Conservation (phyloP, 192 early-diverging fungal genomes). For the Backusella macrospora region DNA sequence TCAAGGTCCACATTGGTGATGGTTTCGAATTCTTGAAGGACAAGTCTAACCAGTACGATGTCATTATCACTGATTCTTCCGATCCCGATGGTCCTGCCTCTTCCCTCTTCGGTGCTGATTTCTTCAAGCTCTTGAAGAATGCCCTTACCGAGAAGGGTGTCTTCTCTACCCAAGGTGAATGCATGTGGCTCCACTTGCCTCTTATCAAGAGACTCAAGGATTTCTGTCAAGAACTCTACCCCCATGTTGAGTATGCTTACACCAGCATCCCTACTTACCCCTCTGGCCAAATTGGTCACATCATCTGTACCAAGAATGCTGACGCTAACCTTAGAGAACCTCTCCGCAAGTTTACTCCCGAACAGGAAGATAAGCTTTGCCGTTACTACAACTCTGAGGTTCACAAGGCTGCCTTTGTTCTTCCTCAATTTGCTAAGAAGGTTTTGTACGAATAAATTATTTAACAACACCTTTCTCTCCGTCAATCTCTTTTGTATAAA, state of each 20-base stretch:
- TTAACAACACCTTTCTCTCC: neutral
- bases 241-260: conserved; percentile 93
- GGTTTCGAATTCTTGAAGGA: conserved; percentile 93
- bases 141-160: conserved; percentile 89
- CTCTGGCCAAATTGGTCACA: conserved; percentile 95
- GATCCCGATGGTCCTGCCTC: conserved; percentile 97
- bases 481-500: neutral
- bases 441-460: conserved; percentile 36
- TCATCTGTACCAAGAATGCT: conserved; percentile 89
- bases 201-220: conserved; percentile 91
- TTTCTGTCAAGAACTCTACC: conserved; percentile 82
- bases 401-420: conserved; percentile 88
- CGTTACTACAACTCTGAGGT: conserved; percentile 95
- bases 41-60: conserved; percentile 88
- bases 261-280: conserved; percentile 97
- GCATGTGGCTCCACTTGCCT: conserved; percentile 95
- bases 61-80: conserved; percentile 99
- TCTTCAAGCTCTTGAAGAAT: conserved; percentile 92
- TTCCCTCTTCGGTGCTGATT: conserved; percentile 88
- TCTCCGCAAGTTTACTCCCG: conserved; percentile 69
- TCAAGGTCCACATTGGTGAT: conserved; percentile 93
- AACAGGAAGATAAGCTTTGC: conserved; percentile 82
- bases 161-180: conserved; percentile 98
- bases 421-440: conserved; percentile 89
- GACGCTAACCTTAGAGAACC: conserved; percentile 76